phyloP scores from a whole-genome alignment of 2,329 filamentous ascomycete genomes.

The Trichoderma asperellum region DNA sequence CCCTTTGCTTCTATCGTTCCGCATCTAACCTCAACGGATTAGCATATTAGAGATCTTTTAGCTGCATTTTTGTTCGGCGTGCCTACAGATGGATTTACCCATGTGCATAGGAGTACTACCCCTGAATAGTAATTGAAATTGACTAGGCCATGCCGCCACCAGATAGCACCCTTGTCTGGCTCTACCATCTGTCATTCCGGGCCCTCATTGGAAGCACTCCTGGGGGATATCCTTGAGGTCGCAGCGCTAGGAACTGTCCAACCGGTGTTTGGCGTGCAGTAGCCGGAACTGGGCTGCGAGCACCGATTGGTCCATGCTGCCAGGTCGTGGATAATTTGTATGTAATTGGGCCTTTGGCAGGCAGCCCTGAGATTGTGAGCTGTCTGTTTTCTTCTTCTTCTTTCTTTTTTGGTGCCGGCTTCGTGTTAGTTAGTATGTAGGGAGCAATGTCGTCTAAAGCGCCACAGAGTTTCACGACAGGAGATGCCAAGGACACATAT shows the following conservation, averaged over 20 bases:
- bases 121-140: neutral
- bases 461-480: conserved; percentile 13
- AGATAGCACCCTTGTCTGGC: neutral
- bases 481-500: neutral
- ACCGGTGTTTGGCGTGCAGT: neutral
- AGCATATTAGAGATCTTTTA: neutral
- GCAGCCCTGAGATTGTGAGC: conserved; percentile 10
- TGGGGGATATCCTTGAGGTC: neutral
- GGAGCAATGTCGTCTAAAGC: neutral
- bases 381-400: neutral
- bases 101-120: neutral
- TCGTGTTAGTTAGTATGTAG: neutral
- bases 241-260: neutral
- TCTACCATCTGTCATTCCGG: neutral
- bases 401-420: neutral
- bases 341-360: neutral
- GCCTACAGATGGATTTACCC: neutral
- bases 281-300: neutral
- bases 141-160: neutral
- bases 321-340: neutral
- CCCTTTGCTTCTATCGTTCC: neutral
- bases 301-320: conserved; percentile 3
- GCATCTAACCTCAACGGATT: neutral
- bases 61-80: neutral
- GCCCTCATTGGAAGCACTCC: neutral